Evolutionary conservation across 1,139 yeast species (phyloP).

Genomic region (Taphrina populina): DNA sequence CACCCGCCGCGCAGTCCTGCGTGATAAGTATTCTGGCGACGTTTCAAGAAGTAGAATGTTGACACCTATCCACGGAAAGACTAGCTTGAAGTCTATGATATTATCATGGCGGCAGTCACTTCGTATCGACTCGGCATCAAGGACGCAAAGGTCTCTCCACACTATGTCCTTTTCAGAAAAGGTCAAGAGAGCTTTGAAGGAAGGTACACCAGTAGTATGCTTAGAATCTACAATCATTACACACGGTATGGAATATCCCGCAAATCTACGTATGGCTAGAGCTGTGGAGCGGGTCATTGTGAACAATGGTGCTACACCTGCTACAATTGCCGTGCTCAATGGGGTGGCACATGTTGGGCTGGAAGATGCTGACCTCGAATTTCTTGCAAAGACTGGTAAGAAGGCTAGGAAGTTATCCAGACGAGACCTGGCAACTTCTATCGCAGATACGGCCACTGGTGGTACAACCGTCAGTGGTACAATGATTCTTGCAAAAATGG

Average conservation of each 20-base stretch:
- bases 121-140: too few relatives aligned
- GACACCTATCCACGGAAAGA: too few relatives aligned
- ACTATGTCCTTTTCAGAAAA: constrained; percentile 15
- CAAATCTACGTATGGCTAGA: constrained; percentile 68
- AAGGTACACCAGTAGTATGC: constrained; percentile 33
- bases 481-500: constrained; percentile 72
- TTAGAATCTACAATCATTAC: constrained; percentile 82
- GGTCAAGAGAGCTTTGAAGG: constrained; percentile 25
- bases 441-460: constrained; percentile 63
- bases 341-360: constrained; percentile 73
- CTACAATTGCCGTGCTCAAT: constrained; percentile 74
- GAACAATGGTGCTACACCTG: constrained; percentile 70
- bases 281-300: constrained; percentile 65
- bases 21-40: too few relatives aligned
- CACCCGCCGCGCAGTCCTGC: too few relatives aligned
- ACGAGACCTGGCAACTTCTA: constrained; percentile 73
- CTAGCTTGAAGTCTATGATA: too few relatives aligned
- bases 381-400: constrained; percentile 37
- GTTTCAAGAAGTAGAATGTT: too few relatives aligned
- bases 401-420: constrained; percentile 63
- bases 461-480: constrained; percentile 92
- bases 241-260: constrained; percentile 85
- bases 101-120: too few relatives aligned
- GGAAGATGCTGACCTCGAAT: constrained; percentile 44
- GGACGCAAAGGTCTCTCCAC: too few relatives aligned